Percentiles rank a stretch among this genome's conserved stretches.
phyloP scores from a whole-genome alignment of 805 yeast species.

The Yamadazyma ubonensis region DNA sequence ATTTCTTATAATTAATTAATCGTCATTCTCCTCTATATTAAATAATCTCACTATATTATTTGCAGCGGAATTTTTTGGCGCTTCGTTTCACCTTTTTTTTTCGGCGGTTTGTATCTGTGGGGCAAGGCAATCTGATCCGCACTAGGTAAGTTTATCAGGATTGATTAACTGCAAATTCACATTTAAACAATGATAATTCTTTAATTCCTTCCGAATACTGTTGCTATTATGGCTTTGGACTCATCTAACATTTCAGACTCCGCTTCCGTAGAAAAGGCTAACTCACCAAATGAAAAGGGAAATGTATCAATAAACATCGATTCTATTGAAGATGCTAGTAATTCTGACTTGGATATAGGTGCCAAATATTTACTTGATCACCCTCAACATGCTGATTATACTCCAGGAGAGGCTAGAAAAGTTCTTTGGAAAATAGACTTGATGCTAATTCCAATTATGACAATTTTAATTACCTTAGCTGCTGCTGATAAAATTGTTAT shows the following conservation, averaged over 20 bases:
- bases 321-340: slow-evolving; percentile 5
- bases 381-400: slow-evolving; percentile 21
- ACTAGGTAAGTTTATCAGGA: neutral
- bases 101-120: neutral
- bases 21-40: neutral
- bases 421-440: slow-evolving; percentile 23
- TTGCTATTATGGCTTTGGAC: too few species aligned
- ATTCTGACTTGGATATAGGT: slow-evolving; percentile 19
- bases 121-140: slow-evolving; percentile 2
- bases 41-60: neutral
- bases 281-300: neutral
- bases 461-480: slow-evolving; percentile 26
- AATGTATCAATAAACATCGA: neutral
- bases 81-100: slow-evolving; percentile 1
- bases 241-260: neutral
- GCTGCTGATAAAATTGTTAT: slow-evolving; percentile 29
- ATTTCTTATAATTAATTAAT: slow-evolving; percentile 2
- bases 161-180: neutral
- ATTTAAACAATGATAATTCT: neutral
- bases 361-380: slow-evolving; percentile 21
- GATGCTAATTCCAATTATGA: slow-evolving; percentile 25
- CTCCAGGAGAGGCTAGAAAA: slow-evolving; percentile 17
- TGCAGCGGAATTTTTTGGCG: slow-evolving; percentile 3
- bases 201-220: too few species aligned
- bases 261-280: slow-evolving; percentile 4